Base-by-base conservation (phyloP, 2,329 filamentous ascomycete species). In the Pleoardoris graminearum region DNA sequence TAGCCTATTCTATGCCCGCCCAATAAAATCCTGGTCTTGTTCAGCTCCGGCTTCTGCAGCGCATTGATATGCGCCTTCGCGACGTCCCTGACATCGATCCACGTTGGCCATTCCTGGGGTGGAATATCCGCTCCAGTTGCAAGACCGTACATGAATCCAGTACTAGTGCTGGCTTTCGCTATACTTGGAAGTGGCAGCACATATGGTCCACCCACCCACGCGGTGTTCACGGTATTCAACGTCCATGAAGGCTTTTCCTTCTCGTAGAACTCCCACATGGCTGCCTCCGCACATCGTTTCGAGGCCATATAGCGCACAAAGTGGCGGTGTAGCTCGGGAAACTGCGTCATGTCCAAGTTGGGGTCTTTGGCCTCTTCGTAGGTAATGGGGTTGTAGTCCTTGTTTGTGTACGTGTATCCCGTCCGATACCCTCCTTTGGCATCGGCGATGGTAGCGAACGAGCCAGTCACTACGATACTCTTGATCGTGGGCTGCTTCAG, bases 151-250 rank as follows among this genome's bases (percentile, higher is more conserved):
- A 46, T 21, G 21, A 46, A 46, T 12, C 43, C 43, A 21, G 43
- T 46, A n/a, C 46, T 47, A 17, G 39, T 43, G 14, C 38, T 32
- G 8, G 30, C 48, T 33, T 42, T 36, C 11, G 23, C 17, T 12
- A 46, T 46, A n/a, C 30, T 36, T 6, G 43, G 43, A 12, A 50
- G 41, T 16, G 51, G 47, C 11, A 50, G n/a, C 3, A 50, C 37
- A 12, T 41, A 54, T 21, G 51, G 51, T 14, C 46, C 48, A 21
- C 42, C 48, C 4, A 50, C 44, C 32, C 44, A 50, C 7, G 51
- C 38, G 70, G 45, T 73, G 69, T 4, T 61, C 55, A 10, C 75
- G 74, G 44, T 75, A 72, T 21, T 77, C 57, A 6, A 67, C 59
- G 16, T 70, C 65, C 30, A 77, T 57, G 38, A 32, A 0, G 73